Evolutionary conservation across 495 filamentous ascomycete genomes (phyloP).

Genomic region (Parathielavia appendiculata): DNA sequence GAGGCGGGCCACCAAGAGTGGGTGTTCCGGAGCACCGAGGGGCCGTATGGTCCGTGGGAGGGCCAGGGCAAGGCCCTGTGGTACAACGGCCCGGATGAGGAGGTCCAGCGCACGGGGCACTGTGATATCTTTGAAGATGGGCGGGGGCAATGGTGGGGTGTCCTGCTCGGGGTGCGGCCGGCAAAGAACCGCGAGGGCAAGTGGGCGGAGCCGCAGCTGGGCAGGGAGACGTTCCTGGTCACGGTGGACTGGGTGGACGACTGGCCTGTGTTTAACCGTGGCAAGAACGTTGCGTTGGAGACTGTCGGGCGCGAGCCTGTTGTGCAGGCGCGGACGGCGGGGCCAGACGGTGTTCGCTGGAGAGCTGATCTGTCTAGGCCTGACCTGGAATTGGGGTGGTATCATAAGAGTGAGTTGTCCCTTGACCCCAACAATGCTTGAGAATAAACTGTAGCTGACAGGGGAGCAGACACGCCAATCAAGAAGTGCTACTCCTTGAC

Average conservation of each 20-base stretch:
- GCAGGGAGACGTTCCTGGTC: not conserved
- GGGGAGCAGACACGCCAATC: not conserved
- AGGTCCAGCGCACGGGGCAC: not conserved
- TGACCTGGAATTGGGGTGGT: not conserved
- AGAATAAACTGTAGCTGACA: not conserved
- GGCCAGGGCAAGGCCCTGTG: not conserved
- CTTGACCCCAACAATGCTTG: not conserved
- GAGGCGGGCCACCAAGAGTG: not conserved
- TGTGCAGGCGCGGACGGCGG: not conserved
- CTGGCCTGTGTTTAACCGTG: not conserved
- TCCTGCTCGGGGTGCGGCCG: not conserved
- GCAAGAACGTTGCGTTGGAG: not conserved
- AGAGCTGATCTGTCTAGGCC: not conserved
- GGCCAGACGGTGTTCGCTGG: not conserved
- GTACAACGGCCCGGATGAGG: not conserved
- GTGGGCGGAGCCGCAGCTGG: conserved; percentile 1
- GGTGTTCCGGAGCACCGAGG: not conserved
- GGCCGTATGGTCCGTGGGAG: not conserved
- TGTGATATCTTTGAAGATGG: not conserved
- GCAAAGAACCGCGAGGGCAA: not conserved
- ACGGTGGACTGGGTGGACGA: not conserved
- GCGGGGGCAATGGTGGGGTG: not conserved
- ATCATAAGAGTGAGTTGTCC: not conserved
- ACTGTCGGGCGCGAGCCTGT: not conserved
- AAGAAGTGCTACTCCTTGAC: conserved; percentile 1